Percentiles rank a stretch among this genome's conserved stretches.
phyloP scores from a whole-genome alignment of 1,284 basidiomycete genomes.

The Pulveroboletus sp. region DNA sequence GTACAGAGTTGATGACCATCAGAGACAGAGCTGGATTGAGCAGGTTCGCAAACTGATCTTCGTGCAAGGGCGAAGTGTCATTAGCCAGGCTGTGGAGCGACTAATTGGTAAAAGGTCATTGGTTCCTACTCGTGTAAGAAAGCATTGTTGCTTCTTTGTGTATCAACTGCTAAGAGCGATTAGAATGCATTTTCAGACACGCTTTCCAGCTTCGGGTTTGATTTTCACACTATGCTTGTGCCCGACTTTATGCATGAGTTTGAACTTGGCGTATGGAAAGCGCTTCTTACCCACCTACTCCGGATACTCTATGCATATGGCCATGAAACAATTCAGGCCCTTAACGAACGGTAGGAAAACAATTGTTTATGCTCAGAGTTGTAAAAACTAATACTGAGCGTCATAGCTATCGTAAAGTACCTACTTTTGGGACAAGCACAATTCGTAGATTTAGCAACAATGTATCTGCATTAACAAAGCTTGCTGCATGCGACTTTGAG shows the following conservation, averaged over 20 bases:
- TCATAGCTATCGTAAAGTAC: conserved; percentile 3
- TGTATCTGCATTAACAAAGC: conserved; percentile 3
- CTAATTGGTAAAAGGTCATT: conserved; percentile 1
- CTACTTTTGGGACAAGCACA: neutral
- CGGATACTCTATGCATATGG: neutral
- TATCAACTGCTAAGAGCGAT: neutral
- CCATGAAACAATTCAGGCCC: neutral
- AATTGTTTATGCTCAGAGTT: too few relatives aligned
- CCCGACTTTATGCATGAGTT: neutral
- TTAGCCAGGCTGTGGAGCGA: neutral
- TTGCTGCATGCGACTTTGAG: conserved; percentile 12
- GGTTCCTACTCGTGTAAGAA: conserved; percentile 5
- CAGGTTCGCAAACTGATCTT: neutral
- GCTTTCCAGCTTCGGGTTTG: conserved; percentile 1
- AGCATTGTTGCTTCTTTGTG: neutral
- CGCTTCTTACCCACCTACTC: neutral
- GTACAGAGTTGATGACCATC: neutral
- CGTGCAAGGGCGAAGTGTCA: neutral
- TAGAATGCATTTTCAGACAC: conserved; percentile 18
- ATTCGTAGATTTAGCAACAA: conserved; percentile 12
- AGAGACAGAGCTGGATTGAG: neutral
- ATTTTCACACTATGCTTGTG: conserved; percentile 6
- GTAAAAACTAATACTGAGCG: too few relatives aligned
- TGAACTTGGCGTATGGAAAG: neutral
- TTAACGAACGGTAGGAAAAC: neutral